A percentile compares a stretch with the other conserved stretches of the same genome.
phyloP scores from a whole-genome alignment of 345 rosid genomes.

The Bruguiera parviflora region DNA sequence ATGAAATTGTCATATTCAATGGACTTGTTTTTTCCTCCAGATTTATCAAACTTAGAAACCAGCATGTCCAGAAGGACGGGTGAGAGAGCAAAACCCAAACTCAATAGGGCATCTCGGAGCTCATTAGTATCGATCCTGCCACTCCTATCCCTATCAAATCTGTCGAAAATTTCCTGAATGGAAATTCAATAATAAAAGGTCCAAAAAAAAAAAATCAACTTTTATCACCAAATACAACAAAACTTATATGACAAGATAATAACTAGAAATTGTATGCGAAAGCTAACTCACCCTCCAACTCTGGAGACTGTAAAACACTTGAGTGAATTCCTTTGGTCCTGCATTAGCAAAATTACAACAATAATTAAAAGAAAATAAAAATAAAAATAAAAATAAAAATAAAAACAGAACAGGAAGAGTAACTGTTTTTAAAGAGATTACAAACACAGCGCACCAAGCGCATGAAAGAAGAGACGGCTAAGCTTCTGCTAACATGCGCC shows the following conservation, averaged over 20 bases:
- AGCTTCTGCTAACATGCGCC: slow-evolving; percentile 8
- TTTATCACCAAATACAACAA: no score
- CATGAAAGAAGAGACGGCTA: neutral
- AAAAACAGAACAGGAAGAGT: no score
- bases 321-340: slow-evolving; percentile 88
- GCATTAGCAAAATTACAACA: slow-evolving; percentile 10
- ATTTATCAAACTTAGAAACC: slow-evolving; percentile 78
- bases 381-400: neutral
- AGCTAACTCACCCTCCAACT: slow-evolving; percentile 73
- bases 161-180: slow-evolving; percentile 69
- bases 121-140: slow-evolving; percentile 76
- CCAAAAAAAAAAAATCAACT: no score
- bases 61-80: slow-evolving; percentile 68
- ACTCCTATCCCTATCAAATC: slow-evolving; percentile 81
- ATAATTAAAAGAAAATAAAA: neutral
- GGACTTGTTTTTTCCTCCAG: slow-evolving; percentile 64
- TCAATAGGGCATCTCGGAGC: slow-evolving; percentile 72
- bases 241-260: neutral
- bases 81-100: slow-evolving; percentile 71
- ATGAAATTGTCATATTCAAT: slow-evolving; percentile 95
- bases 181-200: neutral
- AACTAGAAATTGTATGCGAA: neutral
- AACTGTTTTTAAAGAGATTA: no score
- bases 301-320: slow-evolving; percentile 89
- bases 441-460: neutral